These are phyloP conservation scores for Phytophthora rubi DNA, from an alignment of 352 stramenopile genomes.

Conservation along the genomic window DNA sequence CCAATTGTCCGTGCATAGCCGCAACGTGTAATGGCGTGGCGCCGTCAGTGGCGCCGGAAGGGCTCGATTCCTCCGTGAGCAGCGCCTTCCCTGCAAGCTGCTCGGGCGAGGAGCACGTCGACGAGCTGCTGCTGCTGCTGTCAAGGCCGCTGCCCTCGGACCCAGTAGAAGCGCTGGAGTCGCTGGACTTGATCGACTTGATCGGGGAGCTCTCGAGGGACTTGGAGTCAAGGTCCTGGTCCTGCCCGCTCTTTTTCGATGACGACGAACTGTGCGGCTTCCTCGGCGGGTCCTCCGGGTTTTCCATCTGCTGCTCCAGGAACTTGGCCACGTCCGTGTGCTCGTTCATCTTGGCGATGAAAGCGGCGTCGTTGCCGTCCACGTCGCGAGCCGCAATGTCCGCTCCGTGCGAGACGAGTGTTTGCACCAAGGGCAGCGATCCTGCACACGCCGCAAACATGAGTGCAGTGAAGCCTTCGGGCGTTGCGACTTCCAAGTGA, in stretches of 20 bases:
- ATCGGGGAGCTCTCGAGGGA: slow-evolving; percentile 25
- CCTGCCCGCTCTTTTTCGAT: slow-evolving; percentile 33
- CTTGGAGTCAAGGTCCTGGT: slow-evolving; percentile 22
- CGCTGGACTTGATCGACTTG: slow-evolving; percentile 34
- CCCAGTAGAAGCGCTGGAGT: slow-evolving; percentile 29
- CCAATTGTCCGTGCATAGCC: slow-evolving; percentile 63
- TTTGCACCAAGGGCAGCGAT: slow-evolving; percentile 46
- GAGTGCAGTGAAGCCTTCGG: slow-evolving; percentile 64
- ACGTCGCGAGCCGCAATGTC: slow-evolving; percentile 49
- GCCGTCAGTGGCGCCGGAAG: slow-evolving; percentile 41
- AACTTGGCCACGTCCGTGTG: slow-evolving; percentile 52
- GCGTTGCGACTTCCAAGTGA: slow-evolving; percentile 48
- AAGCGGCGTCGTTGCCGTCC: slow-evolving; percentile 55
- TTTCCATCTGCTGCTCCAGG: slow-evolving; percentile 39
- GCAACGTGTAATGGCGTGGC: slow-evolving; percentile 65
- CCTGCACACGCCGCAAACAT: slow-evolving; percentile 62
- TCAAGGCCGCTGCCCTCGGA: slow-evolving; percentile 27
- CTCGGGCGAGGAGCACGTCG: slow-evolving; percentile 39
- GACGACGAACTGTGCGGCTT: slow-evolving; percentile 30
- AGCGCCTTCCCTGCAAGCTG: slow-evolving; percentile 30
- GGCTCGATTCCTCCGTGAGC: slow-evolving; percentile 27
- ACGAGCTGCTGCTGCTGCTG: slow-evolving; percentile 35
- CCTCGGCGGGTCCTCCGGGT: slow-evolving; percentile 19
- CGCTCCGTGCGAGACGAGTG: slow-evolving; percentile 43
- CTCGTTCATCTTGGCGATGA: slow-evolving; percentile 60